phyloP scores from a whole-genome alignment of 2,329 filamentous ascomycete genomes.

The Samsoniella hepiali region DNA sequence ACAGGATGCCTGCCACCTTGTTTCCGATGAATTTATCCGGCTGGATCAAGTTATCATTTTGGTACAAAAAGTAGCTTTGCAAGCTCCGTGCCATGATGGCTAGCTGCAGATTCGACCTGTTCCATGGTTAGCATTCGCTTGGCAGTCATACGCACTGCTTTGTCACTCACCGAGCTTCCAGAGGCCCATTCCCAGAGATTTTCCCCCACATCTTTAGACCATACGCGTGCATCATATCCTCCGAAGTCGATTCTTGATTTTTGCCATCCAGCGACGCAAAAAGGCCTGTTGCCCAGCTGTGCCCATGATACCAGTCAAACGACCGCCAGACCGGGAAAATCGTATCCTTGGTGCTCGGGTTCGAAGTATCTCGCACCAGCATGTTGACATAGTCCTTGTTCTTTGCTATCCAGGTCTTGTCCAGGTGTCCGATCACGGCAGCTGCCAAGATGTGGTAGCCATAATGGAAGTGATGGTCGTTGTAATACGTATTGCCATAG shows the following conservation, averaged over 20 bases:
- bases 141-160: neutral
- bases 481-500: constrained; percentile 88
- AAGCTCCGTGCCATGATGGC: constrained; percentile 72
- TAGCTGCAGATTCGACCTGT: constrained; percentile 75
- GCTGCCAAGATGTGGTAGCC: constrained; percentile 89
- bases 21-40: constrained; percentile 78
- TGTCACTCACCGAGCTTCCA: constrained; percentile 66
- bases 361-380: constrained; percentile 78
- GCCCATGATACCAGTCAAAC: constrained; percentile 94
- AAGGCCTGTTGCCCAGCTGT: constrained; percentile 86
- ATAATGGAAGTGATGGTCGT: constrained; percentile 73
- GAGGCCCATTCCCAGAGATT: constrained; percentile 68
- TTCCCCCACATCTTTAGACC: constrained; percentile 92
- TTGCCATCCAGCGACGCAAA: constrained; percentile 71
- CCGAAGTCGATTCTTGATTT: constrained; percentile 83
- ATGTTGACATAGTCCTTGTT: constrained; percentile 81
- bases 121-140: constrained; percentile 18
- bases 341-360: constrained; percentile 66
- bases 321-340: constrained; percentile 78
- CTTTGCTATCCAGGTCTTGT: constrained; percentile 66
- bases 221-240: constrained; percentile 85
- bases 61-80: constrained; percentile 79
- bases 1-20: constrained; percentile 68
- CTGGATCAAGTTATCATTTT: constrained; percentile 63
- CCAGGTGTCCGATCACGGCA: constrained; percentile 76